Base-by-base conservation (phyloP, 1,139 yeast genomes). In the Kodamaea anthophila region DNA sequence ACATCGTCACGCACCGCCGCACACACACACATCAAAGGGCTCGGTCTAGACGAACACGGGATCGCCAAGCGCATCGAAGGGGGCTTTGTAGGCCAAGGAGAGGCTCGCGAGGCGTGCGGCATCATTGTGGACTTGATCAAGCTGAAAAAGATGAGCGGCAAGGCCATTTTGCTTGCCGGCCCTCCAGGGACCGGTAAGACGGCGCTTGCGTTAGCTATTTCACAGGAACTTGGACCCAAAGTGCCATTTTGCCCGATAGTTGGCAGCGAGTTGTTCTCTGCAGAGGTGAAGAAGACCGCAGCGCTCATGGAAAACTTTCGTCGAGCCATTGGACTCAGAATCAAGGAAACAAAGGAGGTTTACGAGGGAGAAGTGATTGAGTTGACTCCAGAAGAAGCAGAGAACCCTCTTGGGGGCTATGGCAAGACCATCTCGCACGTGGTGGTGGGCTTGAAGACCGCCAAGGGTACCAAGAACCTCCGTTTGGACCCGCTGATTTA, bases 121-220 rank as follows among this genome's bases (percentile, higher is more conserved):
- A 80, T 93, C 31, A 74, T 91, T 41, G 97, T 91, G 21, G 98
- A 91, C 57, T 66, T 91, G 49, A 87, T 91, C 61, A 88, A 87
- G 59, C 82, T 91, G 22, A 86, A 85, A 52, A 87, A 81, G 55
- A 82, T 91, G 85, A 81, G 94, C 33, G 98, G 98, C 16, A 85
- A 87, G 53, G 98, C 97, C n/a, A 78, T 91, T 28, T 61, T 91
- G 39, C 67, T 91, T 32, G 97, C 98, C 1, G 98, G 98, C 37
- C 94, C 95, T 4, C 97, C 98, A 11, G 97, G 97, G 3, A 88
- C 97, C 4, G 98, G 98, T 50, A 91, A 91, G 58, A 91, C 98
- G 1, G 98, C 98, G 0, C 68, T 91, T 49, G 97, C 98, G 0
- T 64, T 93, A 36, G 98, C 97, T 1, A 80, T 93, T 34, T 85